These are phyloP conservation scores for Colletotrichum limetticola DNA, from an alignment of 2,329 filamentous ascomycete genomes.

Conservation along the genomic window DNA sequence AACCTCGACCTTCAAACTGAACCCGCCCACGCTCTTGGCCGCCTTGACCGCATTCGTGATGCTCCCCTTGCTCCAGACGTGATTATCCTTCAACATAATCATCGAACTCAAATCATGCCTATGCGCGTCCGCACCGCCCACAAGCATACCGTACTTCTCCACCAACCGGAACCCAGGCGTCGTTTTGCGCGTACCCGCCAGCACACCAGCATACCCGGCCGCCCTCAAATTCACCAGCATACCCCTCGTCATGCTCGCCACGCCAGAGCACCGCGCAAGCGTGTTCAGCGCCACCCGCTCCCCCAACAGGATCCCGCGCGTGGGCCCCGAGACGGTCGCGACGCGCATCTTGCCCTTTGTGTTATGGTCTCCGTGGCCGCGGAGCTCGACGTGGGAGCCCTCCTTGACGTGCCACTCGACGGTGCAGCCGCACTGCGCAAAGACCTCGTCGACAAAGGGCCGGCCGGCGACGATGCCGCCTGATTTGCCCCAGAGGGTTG, in stretches of 20 bases:
- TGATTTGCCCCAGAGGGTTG: conserved; percentile 77
- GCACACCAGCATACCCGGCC: conserved; percentile 81
- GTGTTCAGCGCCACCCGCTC: conserved; percentile 94
- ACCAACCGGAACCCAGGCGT: conserved; percentile 95
- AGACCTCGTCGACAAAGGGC: conserved; percentile 96
- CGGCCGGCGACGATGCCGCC: conserved; percentile 87
- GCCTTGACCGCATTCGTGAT: conserved; percentile 88
- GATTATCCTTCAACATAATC: conserved; percentile 99
- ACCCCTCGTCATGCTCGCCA: conserved; percentile 76
- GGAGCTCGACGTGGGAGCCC: conserved; percentile 73
- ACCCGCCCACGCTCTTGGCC: conserved; percentile 86
- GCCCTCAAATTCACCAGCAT: conserved; percentile 66
- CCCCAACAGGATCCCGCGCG: conserved; percentile 83
- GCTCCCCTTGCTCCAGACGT: conserved; percentile 90
- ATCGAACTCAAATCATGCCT: conserved; percentile 91
- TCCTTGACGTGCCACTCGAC: conserved; percentile 89
- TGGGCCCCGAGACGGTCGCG: conserved; percentile 87
- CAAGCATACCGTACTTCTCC: conserved; percentile 98
- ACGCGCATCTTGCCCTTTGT: conserved; percentile 63
- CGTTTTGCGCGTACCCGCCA: conserved; percentile 97
- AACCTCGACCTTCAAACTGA: conserved; percentile 94
- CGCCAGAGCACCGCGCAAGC: conserved; percentile 88
- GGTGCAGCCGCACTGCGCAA: conserved; percentile 88
- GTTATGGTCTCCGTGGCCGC: conserved; percentile 52
- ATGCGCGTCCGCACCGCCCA: conserved; percentile 92